Percentiles rank a stretch among this genome's conserved stretches.
These are phyloP conservation scores for Cryptosporidium bovis DNA, from an alignment of 169 alveolate species.

Conservation along the genomic window DNA sequence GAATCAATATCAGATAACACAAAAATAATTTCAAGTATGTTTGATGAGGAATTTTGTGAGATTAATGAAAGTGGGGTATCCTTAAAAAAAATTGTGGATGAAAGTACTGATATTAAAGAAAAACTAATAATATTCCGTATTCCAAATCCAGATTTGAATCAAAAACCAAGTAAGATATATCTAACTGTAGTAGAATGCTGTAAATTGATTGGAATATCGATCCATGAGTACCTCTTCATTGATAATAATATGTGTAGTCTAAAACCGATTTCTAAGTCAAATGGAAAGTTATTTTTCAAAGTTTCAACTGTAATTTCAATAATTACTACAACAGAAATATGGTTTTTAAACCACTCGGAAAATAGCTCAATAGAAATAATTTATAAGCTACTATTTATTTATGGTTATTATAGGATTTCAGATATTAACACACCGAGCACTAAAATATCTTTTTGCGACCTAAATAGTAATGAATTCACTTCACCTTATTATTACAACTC, in stretches of 20 bases:
- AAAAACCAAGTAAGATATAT: conserved; percentile 43
- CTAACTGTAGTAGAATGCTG: conserved; percentile 44
- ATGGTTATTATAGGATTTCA: conserved; percentile 8
- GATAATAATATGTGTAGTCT: conserved; percentile 20
- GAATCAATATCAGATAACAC: too few relatives aligned
- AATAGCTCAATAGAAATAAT: conserved; percentile 5
- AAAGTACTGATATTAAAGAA: conserved; percentile 11
- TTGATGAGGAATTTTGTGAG: conserved; percentile 5
- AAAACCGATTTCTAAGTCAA: conserved; percentile 46
- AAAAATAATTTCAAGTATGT: too few relatives aligned
- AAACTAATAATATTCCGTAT: conserved; percentile 38
- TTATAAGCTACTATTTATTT: conserved; percentile 8
- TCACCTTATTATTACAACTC: conserved; percentile 29
- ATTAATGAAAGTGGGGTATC: neutral
- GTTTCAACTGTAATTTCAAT: neutral
- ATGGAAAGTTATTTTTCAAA: conserved; percentile 41
- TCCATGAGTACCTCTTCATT: conserved; percentile 42
- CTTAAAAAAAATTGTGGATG: neutral
- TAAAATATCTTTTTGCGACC: conserved; percentile 47
- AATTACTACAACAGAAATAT: conserved; percentile 27
- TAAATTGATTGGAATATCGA: conserved; percentile 40
- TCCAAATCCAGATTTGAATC: conserved; percentile 35
- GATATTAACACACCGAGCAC: conserved; percentile 57
- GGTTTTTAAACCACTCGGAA: conserved; percentile 44
- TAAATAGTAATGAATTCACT: conserved; percentile 10